Evolutionary conservation across 306 rosid genomes (phyloP).

Genomic region (Aeschynomene evenia): DNA sequence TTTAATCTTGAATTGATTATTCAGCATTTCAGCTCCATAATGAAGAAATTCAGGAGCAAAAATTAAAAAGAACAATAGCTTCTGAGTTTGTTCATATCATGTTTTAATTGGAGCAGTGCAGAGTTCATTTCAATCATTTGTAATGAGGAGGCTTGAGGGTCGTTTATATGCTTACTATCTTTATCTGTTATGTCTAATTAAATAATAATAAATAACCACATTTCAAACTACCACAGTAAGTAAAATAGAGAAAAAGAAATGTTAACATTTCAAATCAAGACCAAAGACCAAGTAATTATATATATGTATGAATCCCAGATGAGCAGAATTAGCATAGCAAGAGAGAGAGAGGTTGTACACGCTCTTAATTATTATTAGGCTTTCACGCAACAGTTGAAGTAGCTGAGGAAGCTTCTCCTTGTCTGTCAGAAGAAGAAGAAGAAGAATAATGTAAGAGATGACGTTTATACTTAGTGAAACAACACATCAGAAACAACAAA

Average conservation of each 20-base stretch:
- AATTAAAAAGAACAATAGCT: not conserved
- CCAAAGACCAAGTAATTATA: not conserved
- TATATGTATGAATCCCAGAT: conserved; percentile 12
- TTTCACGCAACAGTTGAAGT: conserved; percentile 87
- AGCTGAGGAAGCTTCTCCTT: conserved; percentile 79
- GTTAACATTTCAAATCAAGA: not conserved
- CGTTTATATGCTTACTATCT: conserved; percentile 13
- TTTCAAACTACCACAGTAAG: not conserved
- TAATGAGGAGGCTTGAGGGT: not conserved
- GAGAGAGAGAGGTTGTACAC: not conserved
- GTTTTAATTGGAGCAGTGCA: not conserved
- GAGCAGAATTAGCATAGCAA: conserved; percentile 25
- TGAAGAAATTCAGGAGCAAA: not conserved
- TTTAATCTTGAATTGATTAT: too few relatives aligned
- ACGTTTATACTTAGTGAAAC: not conserved
- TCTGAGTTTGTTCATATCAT: not conserved
- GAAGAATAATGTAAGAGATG: conserved; percentile 13
- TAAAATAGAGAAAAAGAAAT: conserved; percentile 1
- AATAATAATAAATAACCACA: conserved; percentile 7
- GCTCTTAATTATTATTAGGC: conserved; percentile 34
- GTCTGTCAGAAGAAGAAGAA: conserved; percentile 36
- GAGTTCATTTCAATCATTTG: not conserved
- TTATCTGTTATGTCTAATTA: not conserved
- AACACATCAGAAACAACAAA: conserved; percentile 4
- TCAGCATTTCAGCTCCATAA: not conserved